Base-by-base conservation (phyloP, 108 stramenopile species). In the Nitzschia sp. region DNA sequence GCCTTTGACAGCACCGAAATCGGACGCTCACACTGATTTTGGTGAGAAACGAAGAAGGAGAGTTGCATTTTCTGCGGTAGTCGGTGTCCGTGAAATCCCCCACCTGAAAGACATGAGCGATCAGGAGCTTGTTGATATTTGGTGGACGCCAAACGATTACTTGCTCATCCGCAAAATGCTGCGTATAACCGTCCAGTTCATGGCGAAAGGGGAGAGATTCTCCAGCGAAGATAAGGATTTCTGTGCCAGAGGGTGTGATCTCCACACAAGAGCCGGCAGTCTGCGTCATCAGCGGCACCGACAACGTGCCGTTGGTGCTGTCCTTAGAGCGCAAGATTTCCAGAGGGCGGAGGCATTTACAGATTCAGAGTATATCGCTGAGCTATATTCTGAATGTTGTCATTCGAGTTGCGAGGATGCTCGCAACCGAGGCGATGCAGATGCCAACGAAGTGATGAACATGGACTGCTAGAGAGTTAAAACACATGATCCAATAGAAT, bases 121-220 rank as follows among this genome's bases (percentile, higher is more conserved):
- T 28, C 28, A 49, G 1, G 64, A 49, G n/a, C 28, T 5, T 17
- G 18, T 25, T 29, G 64, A 24, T 15, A 27, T 29, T 1, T 65
- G 67, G 67, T 57, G 54, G 67, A 68, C 54, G 1, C 27, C 54
- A 1, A 26, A 58, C 11, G 67, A 68, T 8, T 68, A 68, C 67
- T 34, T 33, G 55, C 55, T 38, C 33, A 68, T 68, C 27, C 55
- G 55, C 6, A 27, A 24, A 19, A 57, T 38, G 24, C 25, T 26
- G 21, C 30, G 29, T 3, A 35, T 38, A 11, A 57, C 67, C 15
- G 2, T 68, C 5, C 55, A 68, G 26, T 13, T 57, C 15, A 56
- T 68, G 30, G 28, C 33, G 13, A 56, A 19, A 13, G 55, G 67
- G 0, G 23, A 57, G 15, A n/a, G 33, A 65, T 15, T 32, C 2